These are phyloP conservation scores for Pseudogymnoascus sp. DNA, from an alignment of 2,329 filamentous ascomycete species.

Conservation along the genomic window DNA sequence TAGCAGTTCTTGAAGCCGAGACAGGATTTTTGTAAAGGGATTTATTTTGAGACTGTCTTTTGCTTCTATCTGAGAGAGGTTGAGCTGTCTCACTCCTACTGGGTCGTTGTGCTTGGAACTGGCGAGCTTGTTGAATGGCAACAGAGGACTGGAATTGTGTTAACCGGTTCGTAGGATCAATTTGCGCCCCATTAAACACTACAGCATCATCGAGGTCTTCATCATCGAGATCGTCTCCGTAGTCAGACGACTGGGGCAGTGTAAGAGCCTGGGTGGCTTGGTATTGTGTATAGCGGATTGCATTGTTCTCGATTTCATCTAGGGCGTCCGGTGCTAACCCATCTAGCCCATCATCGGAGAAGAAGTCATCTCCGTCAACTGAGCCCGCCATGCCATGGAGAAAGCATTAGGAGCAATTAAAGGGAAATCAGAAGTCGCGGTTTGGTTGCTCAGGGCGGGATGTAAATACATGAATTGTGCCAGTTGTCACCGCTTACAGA, in stretches of 20 bases:
- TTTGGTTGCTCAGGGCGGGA: not conserved
- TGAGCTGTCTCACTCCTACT: slow-evolving; percentile 1
- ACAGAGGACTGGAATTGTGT: slow-evolving; percentile 3
- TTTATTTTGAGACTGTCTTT: not conserved
- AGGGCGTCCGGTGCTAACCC: slow-evolving; percentile 48
- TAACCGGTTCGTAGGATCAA: slow-evolving; percentile 2
- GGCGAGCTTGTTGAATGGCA: not conserved
- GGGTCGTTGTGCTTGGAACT: slow-evolving; percentile 9
- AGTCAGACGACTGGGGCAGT: slow-evolving; percentile 28
- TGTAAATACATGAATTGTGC: slow-evolving; percentile 1
- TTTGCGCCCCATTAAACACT: slow-evolving; percentile 32
- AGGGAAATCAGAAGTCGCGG: not conserved
- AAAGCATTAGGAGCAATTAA: slow-evolving; percentile 22
- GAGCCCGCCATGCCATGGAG: slow-evolving; percentile 31
- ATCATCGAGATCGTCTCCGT: slow-evolving; percentile 29
- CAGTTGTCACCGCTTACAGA: not conserved
- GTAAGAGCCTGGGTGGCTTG: slow-evolving; percentile 20
- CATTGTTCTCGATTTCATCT: slow-evolving; percentile 55
- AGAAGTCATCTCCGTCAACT: slow-evolving; percentile 44
- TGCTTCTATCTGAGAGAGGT: slow-evolving; percentile 5
- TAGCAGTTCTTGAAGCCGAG: not conserved
- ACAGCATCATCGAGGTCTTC: slow-evolving; percentile 46
- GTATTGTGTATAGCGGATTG: slow-evolving; percentile 47
- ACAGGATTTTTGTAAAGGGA: not conserved
- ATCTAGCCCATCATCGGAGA: slow-evolving; percentile 57